Percentiles rank a stretch among this genome's conserved stretches.
Evolutionary conservation across 164 flowering plant genomes (phyloP).

Genomic region (Stephania cephalantha): DNA sequence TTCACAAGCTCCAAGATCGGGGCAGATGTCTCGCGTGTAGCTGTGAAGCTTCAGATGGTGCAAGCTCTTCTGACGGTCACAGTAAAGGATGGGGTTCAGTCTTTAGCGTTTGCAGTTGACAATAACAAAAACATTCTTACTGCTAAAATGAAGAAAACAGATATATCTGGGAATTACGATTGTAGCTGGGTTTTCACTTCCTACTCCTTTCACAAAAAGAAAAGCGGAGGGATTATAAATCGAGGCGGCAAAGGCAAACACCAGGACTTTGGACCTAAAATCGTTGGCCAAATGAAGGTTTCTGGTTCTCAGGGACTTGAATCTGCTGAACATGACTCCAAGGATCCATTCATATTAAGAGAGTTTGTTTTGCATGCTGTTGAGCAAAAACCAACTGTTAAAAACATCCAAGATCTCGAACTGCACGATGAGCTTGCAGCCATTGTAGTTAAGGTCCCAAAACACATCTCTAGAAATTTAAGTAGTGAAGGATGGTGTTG

Average conservation of each 20-base stretch:
- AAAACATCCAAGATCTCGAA: slow-evolving; percentile 17
- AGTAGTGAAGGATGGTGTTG: slow-evolving; percentile 5
- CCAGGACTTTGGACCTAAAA: slow-evolving; percentile 37
- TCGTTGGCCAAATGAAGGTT: slow-evolving; percentile 67
- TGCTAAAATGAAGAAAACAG: slow-evolving; percentile 37
- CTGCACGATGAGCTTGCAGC: slow-evolving; percentile 72
- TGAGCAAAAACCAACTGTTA: slow-evolving; percentile 28
- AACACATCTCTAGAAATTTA: slow-evolving; percentile 6
- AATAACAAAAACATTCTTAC: slow-evolving; percentile 39
- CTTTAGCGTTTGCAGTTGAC: slow-evolving; percentile 56
- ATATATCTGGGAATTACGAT: slow-evolving; percentile 34
- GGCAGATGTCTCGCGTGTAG: slow-evolving; percentile 15
- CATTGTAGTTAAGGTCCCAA: slow-evolving; percentile 40
- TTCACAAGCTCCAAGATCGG: slow-evolving; percentile 12
- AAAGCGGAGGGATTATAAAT: slow-evolving; percentile 56
- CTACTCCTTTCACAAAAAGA: slow-evolving; percentile 60
- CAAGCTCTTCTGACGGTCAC: slow-evolving; percentile 58
- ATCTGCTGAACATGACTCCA: slow-evolving; percentile 18
- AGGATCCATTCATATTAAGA: slow-evolving; percentile 17
- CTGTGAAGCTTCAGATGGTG: slow-evolving; percentile 22
- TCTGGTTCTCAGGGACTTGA: slow-evolving; percentile 18
- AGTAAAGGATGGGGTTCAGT: slow-evolving; percentile 50
- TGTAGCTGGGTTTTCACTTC: slow-evolving; percentile 38
- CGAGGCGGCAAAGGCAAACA: slow-evolving; percentile 52
- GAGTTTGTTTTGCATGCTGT: slow-evolving; percentile 54